A percentile compares a stretch with the other conserved stretches of the same genome.
These are phyloP conservation scores for Plectosphaerella sp. DNA, from an alignment of 2,329 filamentous ascomycete genomes.

Conservation along the genomic window DNA sequence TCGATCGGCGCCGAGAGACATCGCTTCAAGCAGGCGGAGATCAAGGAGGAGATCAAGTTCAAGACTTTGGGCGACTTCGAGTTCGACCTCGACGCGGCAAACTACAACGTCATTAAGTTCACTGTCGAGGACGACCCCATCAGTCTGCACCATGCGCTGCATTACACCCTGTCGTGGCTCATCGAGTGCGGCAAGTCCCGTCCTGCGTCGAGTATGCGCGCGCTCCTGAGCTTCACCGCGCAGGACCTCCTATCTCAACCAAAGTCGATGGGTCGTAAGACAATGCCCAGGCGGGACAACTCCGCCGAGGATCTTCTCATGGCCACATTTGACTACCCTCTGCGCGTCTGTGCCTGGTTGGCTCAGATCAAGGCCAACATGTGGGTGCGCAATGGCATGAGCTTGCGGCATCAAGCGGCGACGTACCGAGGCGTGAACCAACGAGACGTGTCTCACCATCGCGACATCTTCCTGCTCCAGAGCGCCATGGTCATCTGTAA, in stretches of 20 bases:
- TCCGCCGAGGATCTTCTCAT: slow-evolving; percentile 75
- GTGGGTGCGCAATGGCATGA: slow-evolving; percentile 98
- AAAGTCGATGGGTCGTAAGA: slow-evolving; percentile 55
- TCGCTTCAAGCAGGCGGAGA: slow-evolving; percentile 80
- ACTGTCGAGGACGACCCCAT: slow-evolving; percentile 85
- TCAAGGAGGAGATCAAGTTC: slow-evolving; percentile 82
- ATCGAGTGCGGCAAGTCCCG: slow-evolving; percentile 83
- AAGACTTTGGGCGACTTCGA: slow-evolving; percentile 74
- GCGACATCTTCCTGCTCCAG: slow-evolving; percentile 91
- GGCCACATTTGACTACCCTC: slow-evolving; percentile 85
- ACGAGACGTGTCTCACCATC: slow-evolving; percentile 87
- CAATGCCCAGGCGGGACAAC: slow-evolving; percentile 52
- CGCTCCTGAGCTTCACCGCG: slow-evolving; percentile 67
- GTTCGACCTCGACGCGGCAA: slow-evolving; percentile 58
- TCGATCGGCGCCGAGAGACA: slow-evolving; percentile 84
- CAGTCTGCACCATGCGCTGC: slow-evolving; percentile 95
- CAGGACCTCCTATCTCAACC: slow-evolving; percentile 65
- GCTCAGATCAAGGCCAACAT: slow-evolving; percentile 97
- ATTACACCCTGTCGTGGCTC: slow-evolving; percentile 95
- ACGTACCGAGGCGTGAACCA: slow-evolving; percentile 88
- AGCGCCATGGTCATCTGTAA: slow-evolving; percentile 84
- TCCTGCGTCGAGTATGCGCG: slow-evolving; percentile 59
- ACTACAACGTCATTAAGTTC: slow-evolving; percentile 75
- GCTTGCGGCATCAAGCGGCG: slow-evolving; percentile 87
- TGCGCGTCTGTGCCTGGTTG: slow-evolving; percentile 92